A percentile compares a stretch with the other conserved stretches of the same genome.
Evolutionary conservation across 2,329 filamentous ascomycete species (phyloP).

Genomic region (Torrubiellomyces zombiae): DNA sequence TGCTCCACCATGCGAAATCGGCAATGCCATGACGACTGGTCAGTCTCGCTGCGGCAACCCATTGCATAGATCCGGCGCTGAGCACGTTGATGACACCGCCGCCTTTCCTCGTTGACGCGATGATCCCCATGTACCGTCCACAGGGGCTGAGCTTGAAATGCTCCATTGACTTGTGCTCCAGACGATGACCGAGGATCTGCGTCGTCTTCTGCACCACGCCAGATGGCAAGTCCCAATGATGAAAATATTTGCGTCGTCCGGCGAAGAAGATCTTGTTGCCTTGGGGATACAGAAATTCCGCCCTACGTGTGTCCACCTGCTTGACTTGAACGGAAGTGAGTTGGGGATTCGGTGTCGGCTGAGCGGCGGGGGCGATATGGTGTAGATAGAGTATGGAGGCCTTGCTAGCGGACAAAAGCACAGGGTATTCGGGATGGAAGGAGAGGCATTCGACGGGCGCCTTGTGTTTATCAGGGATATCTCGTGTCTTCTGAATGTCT

Average conservation of each 20-base stretch:
- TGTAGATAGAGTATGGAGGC: slow-evolving; percentile 78
- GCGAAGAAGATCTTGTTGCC: slow-evolving; percentile 77
- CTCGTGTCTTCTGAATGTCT: slow-evolving; percentile 77
- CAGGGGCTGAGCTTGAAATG: slow-evolving; percentile 75
- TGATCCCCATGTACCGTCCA: slow-evolving; percentile 69
- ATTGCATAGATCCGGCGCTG: slow-evolving; percentile 66
- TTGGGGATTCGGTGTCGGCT: slow-evolving; percentile 68
- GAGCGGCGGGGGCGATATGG: slow-evolving; percentile 63
- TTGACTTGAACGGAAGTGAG: slow-evolving; percentile 81
- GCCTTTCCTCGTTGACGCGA: slow-evolving; percentile 66
- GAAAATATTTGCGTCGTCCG: slow-evolving; percentile 79
- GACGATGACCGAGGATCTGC: slow-evolving; percentile 54
- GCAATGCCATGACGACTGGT: slow-evolving; percentile 72
- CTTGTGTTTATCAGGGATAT: slow-evolving; percentile 64
- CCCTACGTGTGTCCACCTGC: slow-evolving; percentile 67
- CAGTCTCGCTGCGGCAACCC: slow-evolving; percentile 67
- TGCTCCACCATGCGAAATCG: slow-evolving; percentile 86
- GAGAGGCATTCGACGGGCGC: slow-evolving; percentile 67
- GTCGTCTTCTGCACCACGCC: slow-evolving; percentile 72
- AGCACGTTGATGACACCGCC: slow-evolving; percentile 81
- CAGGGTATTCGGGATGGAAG: slow-evolving; percentile 78
- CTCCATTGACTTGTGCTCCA: slow-evolving; percentile 85
- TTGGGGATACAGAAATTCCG: slow-evolving; percentile 56
- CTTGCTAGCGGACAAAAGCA: slow-evolving; percentile 77
- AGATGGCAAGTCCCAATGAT: slow-evolving; percentile 77